Base-by-base conservation (phyloP, 495 filamentous ascomycete genomes). In the Annulohypoxylon stygium region DNA sequence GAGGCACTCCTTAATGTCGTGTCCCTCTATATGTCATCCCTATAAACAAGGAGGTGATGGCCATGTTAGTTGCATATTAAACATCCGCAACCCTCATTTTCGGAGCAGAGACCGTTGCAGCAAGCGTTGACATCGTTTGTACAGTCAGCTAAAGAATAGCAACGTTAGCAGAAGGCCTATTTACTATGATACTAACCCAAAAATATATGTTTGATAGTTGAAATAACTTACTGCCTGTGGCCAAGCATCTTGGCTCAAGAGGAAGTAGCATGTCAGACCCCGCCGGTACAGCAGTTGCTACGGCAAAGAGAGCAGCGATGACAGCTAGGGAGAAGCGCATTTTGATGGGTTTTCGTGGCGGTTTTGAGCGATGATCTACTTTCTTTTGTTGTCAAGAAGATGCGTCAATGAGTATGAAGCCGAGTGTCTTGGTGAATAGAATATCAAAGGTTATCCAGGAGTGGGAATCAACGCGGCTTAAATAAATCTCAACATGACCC, bases 211-310 rank as follows among this genome's bases (percentile, higher is more conserved):
- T 36, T 18, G 16, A 16, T 26, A 26, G 10, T 12, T 14, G 23
- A 2, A 8, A 39, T 58, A 14, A 39, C 54, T 18, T 58, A 58
- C 54, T n/a, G 12, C 54, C 54, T 12, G 54, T 10, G 10, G 54
- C 33, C 8, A 58, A 34, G 54, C 54, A 58, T 39, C 54, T 39
- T 58, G 54, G 54, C 33, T 58, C 54, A 7, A 58, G 54, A 20
- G 18, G 33, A 34, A 33, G n/a, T 39, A 39, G 8, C 6, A 33
- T 14, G 14, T 39, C 54, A 25, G 18, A 58, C 1, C 54, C 54
- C 5, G 54, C 14, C n/a, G 54, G 54, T 8, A 58, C 23, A 12
- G 54, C 54, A 39, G 54, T 20, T 23, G 33, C 54, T 25, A 39
- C 33, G 5, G 54, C 33, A 9, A 58, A 25, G n/a, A 58, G 54